Evolutionary conservation across 2,329 filamentous ascomycete genomes (phyloP).

Genomic region (Nannizziopsis arthrosporioides): DNA sequence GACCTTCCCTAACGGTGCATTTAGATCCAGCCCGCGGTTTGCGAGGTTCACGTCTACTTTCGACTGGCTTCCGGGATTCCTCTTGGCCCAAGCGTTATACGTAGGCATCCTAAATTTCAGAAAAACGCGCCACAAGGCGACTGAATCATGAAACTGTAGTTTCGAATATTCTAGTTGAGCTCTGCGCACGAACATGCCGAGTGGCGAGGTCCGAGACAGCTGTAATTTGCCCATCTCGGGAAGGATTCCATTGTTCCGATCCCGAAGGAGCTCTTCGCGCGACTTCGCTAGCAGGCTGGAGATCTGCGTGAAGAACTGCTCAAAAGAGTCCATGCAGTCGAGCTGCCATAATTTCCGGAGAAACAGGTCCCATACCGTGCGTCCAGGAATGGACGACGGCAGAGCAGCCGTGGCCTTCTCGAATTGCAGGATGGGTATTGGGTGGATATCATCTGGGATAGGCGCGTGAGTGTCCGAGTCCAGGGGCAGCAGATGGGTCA

Average conservation of each 20-base stretch:
- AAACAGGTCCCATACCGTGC: slow-evolving; percentile 79
- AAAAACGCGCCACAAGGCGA: slow-evolving; percentile 71
- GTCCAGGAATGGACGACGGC: slow-evolving; percentile 52
- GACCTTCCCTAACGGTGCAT: slow-evolving; percentile 38
- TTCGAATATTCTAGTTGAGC: slow-evolving; percentile 67
- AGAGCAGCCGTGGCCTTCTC: slow-evolving; percentile 37
- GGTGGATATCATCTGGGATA: slow-evolving; percentile 22
- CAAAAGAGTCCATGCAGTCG: slow-evolving; percentile 68
- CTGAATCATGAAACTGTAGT: slow-evolving; percentile 66
- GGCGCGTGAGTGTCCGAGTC: neutral
- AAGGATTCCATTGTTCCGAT: slow-evolving; percentile 43
- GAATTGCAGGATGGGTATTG: slow-evolving; percentile 35
- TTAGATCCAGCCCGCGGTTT: slow-evolving; percentile 45
- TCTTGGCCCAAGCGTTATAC: slow-evolving; percentile 47
- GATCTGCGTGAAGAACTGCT: slow-evolving; percentile 58
- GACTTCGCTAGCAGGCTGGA: slow-evolving; percentile 49
- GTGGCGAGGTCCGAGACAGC: slow-evolving; percentile 61
- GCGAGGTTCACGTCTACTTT: slow-evolving; percentile 54
- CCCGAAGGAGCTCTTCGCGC: slow-evolving; percentile 48
- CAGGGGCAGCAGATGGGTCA: slow-evolving; percentile 51
- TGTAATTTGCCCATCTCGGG: slow-evolving; percentile 44
- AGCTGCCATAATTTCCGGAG: slow-evolving; percentile 72
- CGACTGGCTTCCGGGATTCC: slow-evolving; percentile 37
- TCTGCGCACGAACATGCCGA: slow-evolving; percentile 69
- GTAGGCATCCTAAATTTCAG: slow-evolving; percentile 70